A percentile compares a stretch with the other conserved stretches of the same genome.
Evolutionary conservation across 225 moss, liverwort and hornwort species (phyloP).

Genomic region (Ulota crispa): DNA sequence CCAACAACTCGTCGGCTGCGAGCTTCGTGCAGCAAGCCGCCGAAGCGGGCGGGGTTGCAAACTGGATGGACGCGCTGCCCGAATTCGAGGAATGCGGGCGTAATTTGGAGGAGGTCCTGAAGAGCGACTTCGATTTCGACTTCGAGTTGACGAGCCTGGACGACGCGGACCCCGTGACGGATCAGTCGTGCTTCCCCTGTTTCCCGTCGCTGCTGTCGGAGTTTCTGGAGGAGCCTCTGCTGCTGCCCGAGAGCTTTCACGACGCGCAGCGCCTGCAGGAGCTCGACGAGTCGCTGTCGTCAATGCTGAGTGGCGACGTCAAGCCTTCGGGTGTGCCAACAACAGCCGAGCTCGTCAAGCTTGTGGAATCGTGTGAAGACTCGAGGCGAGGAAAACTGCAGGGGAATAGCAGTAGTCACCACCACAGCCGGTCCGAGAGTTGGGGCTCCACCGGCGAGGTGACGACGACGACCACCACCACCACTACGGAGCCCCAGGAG

Average conservation of each 20-base stretch:
- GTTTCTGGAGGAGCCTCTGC: slow-evolving; percentile 44
- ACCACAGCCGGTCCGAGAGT: slow-evolving; percentile 49
- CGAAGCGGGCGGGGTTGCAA: slow-evolving; percentile 13
- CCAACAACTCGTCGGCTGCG: slow-evolving; percentile 28
- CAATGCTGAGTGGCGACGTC: slow-evolving; percentile 46
- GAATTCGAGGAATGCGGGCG: slow-evolving; percentile 60
- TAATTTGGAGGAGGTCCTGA: slow-evolving; percentile 40
- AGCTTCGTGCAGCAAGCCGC: slow-evolving; percentile 29
- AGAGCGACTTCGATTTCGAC: slow-evolving; percentile 54
- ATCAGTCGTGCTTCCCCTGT: slow-evolving; percentile 45
- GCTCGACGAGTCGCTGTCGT: slow-evolving; percentile 54
- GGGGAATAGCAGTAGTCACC: not conserved
- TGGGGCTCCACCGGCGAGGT: slow-evolving; percentile 48
- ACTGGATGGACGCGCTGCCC: slow-evolving; percentile 53
- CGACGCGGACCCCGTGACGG: slow-evolving; percentile 19
- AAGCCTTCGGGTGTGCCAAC: slow-evolving; percentile 34
- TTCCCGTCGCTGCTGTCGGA: slow-evolving; percentile 52
- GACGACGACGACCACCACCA: not conserved
- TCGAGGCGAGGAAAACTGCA: not conserved
- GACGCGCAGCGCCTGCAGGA: slow-evolving; percentile 55
- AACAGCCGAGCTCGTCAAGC: slow-evolving; percentile 39
- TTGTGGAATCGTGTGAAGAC: slow-evolving; percentile 40
- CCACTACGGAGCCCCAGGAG: slow-evolving; percentile 36
- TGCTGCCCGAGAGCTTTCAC: slow-evolving; percentile 50
- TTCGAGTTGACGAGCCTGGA: slow-evolving; percentile 55